A percentile compares a stretch with the other conserved stretches of the same genome.
Evolutionary conservation across 768 basidiomycete genomes (phyloP).

Genomic region (Rhizopogon salebrosus): DNA sequence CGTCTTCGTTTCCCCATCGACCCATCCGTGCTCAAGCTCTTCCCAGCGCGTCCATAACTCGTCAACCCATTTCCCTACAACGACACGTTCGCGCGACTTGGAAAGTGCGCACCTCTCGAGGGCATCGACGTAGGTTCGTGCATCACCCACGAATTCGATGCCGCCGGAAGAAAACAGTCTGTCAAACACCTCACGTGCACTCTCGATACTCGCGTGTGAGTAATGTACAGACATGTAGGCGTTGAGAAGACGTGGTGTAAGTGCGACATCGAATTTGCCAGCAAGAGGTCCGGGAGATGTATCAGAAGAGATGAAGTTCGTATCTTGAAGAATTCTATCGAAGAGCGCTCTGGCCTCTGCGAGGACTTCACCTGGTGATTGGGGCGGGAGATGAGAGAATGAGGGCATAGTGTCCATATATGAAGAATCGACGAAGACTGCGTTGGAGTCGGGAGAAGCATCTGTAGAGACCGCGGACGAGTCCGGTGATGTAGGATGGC

Average conservation of each 20-base stretch:
- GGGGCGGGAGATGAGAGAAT: slow-evolving; percentile 59
- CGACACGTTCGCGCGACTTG: slow-evolving; percentile 37
- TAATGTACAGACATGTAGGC: slow-evolving; percentile 80
- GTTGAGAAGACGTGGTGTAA: slow-evolving; percentile 64
- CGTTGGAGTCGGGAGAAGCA: neutral
- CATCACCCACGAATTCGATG: slow-evolving; percentile 37
- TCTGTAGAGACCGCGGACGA: slow-evolving; percentile 1
- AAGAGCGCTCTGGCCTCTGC: slow-evolving; percentile 67
- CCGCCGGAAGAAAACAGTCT: slow-evolving; percentile 31
- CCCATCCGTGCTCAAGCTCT: slow-evolving; percentile 35
- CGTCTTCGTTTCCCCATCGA: slow-evolving; percentile 18
- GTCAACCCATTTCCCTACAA: slow-evolving; percentile 49
- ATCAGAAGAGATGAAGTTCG: neutral
- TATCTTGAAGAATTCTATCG: slow-evolving; percentile 48
- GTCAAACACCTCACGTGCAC: slow-evolving; percentile 44
- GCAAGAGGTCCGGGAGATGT: slow-evolving; percentile 7
- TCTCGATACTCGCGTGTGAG: slow-evolving; percentile 47
- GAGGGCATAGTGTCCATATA: slow-evolving; percentile 7
- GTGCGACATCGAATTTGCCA: slow-evolving; percentile 52
- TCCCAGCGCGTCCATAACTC: slow-evolving; percentile 68
- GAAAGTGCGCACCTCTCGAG: slow-evolving; percentile 58
- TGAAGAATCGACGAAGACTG: neutral
- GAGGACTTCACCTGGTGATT: slow-evolving; percentile 66
- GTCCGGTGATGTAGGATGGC: slow-evolving; percentile 1
- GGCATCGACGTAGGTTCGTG: slow-evolving; percentile 56